phyloP scores from a whole-genome alignment of 2,329 filamentous ascomycete genomes.

The Hypoxylon sp. region DNA sequence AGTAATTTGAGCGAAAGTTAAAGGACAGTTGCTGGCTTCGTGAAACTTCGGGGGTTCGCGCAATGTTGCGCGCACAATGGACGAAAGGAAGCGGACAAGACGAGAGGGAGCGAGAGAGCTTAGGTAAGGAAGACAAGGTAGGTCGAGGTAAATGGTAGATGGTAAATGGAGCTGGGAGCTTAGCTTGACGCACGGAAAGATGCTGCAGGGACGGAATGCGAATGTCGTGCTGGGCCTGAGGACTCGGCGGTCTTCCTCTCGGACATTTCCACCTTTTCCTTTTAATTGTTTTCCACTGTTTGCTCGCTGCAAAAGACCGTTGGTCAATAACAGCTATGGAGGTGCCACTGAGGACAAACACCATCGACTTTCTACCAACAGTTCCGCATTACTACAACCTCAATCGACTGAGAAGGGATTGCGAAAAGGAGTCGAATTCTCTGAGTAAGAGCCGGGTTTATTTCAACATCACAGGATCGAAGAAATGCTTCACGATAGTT shows the following conservation, averaged over 20 bases:
- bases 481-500: constrained; percentile 28
- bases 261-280: constrained; percentile 53
- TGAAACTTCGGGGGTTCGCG: constrained; percentile 6
- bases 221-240: constrained; percentile 56
- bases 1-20: constrained; percentile 2
- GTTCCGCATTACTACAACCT: constrained; percentile 31
- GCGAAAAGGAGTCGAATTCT: constrained; percentile 15
- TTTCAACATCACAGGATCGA: constrained; percentile 27
- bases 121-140: constrained; percentile 41
- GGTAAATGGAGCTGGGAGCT: constrained; percentile 42
- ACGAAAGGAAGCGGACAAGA: background rate
- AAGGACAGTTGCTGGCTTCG: background rate
- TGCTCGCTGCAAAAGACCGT: constrained; percentile 22
- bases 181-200: constrained; percentile 63
- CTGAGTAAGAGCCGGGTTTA: constrained; percentile 6
- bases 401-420: constrained; percentile 27
- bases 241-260: constrained; percentile 61
- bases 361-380: constrained; percentile 27
- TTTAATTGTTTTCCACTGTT: constrained; percentile 20
- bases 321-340: constrained; percentile 11
- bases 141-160: constrained; percentile 41
- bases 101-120: constrained; percentile 9
- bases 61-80: constrained; percentile 29
- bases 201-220: constrained; percentile 60
- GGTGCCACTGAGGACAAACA: constrained; percentile 23